Evolutionary conservation across 148 eudicot genomes (phyloP), one percentile per base, ranked within the genome.

Genomic region (Chenopodium formosanum): DNA sequence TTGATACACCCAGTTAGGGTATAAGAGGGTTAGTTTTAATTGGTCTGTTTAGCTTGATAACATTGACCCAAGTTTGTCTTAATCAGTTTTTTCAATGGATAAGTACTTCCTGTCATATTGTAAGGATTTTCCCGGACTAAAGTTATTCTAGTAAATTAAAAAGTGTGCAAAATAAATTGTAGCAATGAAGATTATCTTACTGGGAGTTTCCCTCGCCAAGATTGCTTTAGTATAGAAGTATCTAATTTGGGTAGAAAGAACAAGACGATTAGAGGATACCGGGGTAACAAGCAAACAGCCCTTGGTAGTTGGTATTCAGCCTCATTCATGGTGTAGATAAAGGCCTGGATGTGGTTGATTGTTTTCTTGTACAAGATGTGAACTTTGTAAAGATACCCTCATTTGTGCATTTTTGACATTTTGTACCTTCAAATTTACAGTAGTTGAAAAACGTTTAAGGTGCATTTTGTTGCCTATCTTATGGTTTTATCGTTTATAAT

Each of bases 391-490:
- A 40, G 44, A 40, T 40, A 40, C 44, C 44, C 52, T 37, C 80
- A 52, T 34, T 68, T 16, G n/a, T 80, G 71, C 46, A 80, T 62
- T 48, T 40, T 64, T 68, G 40, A 70, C 62, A 63, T 63, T 48
- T 64, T 68, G 58, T 17, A 50, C 10, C 52, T 20, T 34, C 40
- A 47, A 52, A 58, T 46, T 19, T 31, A 3, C 12, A n/a, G 0
- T n/a, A 27, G 11, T 67, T 78, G n/a, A 65, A 16, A 46, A 32
- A 23, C 31, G 46, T 48, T 17, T 44, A 13, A 77, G 27, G 48
- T 72, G 19, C n/a, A 25, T 37, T 62, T 37, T 65, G 9, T 25
- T 20, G 34, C 71, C 64, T 9, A 1, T 44, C n/a, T 25, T 63
- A 19, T 52, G 20, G 62, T 27, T 50, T 48, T 77, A 12, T 80